A percentile compares a stretch with the other conserved stretches of the same genome.
These are phyloP conservation scores for Podila horticola DNA, from an alignment of 192 early-diverging fungal genomes.

Conservation along the genomic window DNA sequence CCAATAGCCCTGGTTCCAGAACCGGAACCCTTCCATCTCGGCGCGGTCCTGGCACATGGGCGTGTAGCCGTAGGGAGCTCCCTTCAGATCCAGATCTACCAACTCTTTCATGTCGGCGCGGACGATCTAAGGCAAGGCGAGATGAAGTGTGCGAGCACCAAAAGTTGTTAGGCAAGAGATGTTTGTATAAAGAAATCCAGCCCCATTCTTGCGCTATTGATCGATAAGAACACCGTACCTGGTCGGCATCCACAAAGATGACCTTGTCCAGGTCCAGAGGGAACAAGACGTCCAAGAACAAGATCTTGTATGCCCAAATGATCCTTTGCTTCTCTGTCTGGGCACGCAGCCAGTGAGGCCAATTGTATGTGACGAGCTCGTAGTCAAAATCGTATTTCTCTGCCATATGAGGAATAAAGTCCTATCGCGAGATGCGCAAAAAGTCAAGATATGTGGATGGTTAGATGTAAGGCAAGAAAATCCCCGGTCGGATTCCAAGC, in stretches of 20 bases:
- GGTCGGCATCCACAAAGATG: constrained; percentile 99
- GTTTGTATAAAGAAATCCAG: neutral
- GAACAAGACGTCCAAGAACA: constrained; percentile 98
- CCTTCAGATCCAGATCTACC: constrained; percentile 90
- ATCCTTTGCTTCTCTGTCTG: constrained; percentile 96
- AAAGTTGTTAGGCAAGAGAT: neutral
- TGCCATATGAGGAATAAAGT: constrained; percentile 91
- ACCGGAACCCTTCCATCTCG: constrained; percentile 97
- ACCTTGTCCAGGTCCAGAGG: constrained; percentile 92
- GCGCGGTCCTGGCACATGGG: constrained; percentile 93
- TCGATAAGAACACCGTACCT: constrained; percentile 54
- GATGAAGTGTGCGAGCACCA: too few relatives aligned
- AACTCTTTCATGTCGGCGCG: constrained; percentile 95
- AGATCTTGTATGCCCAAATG: constrained; percentile 99
- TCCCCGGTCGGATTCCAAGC: too few relatives aligned
- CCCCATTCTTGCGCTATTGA: too few relatives aligned
- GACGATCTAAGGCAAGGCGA: constrained; percentile 68
- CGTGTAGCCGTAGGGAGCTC: constrained; percentile 96
- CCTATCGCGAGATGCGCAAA: constrained; percentile 47
- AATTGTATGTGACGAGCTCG: constrained; percentile 98
- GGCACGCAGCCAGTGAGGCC: constrained; percentile 95
- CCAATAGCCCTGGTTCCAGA: constrained; percentile 99
- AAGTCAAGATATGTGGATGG: neutral
- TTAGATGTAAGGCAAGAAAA: neutral
- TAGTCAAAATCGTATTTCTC: constrained; percentile 89